phyloP scores from a whole-genome alignment of 306 rosid genomes.

The Astragalus membranaceus region DNA sequence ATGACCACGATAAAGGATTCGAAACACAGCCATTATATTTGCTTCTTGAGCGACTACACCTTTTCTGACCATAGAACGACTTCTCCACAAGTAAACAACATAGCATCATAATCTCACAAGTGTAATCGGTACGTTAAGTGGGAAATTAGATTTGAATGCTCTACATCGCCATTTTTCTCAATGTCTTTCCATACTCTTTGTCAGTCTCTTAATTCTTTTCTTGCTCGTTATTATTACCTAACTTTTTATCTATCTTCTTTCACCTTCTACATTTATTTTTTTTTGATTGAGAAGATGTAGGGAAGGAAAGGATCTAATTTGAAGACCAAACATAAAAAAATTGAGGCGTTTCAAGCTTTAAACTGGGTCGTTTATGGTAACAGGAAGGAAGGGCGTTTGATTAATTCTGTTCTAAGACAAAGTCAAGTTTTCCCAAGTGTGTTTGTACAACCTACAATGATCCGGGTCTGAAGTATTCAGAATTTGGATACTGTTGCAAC shows the following conservation, averaged over 20 bases:
- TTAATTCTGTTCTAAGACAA: background rate
- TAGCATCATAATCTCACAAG: background rate
- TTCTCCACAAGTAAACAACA: background rate
- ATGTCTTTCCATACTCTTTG: too few relatives aligned
- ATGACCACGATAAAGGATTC: too few relatives aligned
- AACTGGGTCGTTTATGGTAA: background rate
- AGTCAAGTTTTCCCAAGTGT: background rate
- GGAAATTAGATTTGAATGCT: background rate
- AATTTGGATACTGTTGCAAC: background rate
- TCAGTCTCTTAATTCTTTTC: too few relatives aligned
- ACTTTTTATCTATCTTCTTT: too few relatives aligned
- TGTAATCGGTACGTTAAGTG: background rate
- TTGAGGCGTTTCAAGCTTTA: background rate
- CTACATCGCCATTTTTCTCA: background rate
- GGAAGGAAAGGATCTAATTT: too few relatives aligned
- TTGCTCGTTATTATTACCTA: too few relatives aligned
- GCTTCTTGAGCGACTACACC: background rate
- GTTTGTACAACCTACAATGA: background rate
- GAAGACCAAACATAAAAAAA: too few relatives aligned
- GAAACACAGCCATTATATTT: too few relatives aligned
- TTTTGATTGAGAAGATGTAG: too few relatives aligned
- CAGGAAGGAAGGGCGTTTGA: background rate
- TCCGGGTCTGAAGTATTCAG: background rate
- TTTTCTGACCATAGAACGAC: background rate
- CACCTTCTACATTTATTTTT: too few relatives aligned